phyloP scores from a whole-genome alignment of 257 asterid species.

The Solanum verrucosum region DNA sequence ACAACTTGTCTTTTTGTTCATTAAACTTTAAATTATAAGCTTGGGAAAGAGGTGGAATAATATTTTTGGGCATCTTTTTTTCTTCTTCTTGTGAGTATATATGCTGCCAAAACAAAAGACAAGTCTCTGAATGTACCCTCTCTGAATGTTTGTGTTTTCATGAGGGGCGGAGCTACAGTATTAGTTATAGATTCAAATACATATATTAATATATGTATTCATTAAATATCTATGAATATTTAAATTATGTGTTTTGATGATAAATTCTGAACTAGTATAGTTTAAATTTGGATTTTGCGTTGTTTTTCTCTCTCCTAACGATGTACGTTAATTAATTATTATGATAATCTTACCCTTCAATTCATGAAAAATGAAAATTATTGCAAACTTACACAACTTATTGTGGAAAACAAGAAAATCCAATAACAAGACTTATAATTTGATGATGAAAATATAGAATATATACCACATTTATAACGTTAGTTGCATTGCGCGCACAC shows the following conservation, averaged over 20 bases:
- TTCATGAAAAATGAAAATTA: not conserved
- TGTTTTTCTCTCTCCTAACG: not conserved
- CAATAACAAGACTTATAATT: too few species aligned
- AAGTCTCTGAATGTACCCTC: not conserved
- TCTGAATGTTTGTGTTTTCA: not conserved
- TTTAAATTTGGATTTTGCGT: not conserved
- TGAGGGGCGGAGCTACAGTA: not conserved
- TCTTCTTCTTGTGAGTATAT: not conserved
- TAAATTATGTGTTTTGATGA: not conserved
- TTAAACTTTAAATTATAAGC: not conserved
- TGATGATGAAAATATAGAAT: not conserved
- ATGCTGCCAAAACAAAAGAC: slow-evolving; percentile 2
- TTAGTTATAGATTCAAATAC: not conserved
- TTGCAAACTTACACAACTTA: too few species aligned
- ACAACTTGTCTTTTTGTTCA: not conserved
- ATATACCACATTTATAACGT: not conserved
- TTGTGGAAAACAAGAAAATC: too few species aligned
- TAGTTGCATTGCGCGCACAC: not conserved
- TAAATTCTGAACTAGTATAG: not conserved
- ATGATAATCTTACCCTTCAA: not conserved
- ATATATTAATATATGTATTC: not conserved
- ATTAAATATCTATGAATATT: not conserved
- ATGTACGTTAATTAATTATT: not conserved
- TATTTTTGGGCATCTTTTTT: not conserved
- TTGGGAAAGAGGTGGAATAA: not conserved